Evolutionary conservation across 2,329 filamentous ascomycete genomes (phyloP).

Genomic region (Hortaea werneckii): DNA sequence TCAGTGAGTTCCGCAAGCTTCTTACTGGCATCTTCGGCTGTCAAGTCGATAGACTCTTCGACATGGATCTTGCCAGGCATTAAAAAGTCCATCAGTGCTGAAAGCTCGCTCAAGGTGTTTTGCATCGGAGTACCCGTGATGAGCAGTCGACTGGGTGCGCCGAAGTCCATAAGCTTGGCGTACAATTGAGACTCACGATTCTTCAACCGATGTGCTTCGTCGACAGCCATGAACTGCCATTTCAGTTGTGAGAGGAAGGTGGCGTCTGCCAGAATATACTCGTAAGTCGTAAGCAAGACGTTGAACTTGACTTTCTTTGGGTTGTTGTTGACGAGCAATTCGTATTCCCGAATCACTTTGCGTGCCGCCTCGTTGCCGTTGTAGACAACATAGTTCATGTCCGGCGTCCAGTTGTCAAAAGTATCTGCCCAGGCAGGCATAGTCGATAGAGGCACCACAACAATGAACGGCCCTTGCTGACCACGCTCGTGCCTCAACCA

Average conservation of each 20-base stretch:
- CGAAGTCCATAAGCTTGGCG: slow-evolving; percentile 72
- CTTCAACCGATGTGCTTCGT: slow-evolving; percentile 94
- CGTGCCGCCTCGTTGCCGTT: slow-evolving; percentile 81
- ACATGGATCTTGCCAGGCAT: slow-evolving; percentile 91
- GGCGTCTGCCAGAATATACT: slow-evolving; percentile 83
- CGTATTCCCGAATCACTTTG: slow-evolving; percentile 78
- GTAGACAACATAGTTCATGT: slow-evolving; percentile 95
- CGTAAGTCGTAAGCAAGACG: slow-evolving; percentile 93
- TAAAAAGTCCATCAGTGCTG: slow-evolving; percentile 87
- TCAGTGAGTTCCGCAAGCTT: slow-evolving; percentile 80
- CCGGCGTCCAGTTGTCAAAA: slow-evolving; percentile 91
- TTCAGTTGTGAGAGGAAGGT: slow-evolving; percentile 81
- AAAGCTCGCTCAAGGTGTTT: slow-evolving; percentile 87
- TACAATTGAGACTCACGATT: slow-evolving; percentile 94
- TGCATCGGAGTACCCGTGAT: slow-evolving; percentile 97
- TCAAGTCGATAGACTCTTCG: slow-evolving; percentile 80
- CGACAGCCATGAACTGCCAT: slow-evolving; percentile 94
- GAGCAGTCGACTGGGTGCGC: slow-evolving; percentile 74
- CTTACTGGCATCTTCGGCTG: slow-evolving; percentile 66
- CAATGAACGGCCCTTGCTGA: slow-evolving; percentile 90
- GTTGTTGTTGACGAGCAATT: slow-evolving; percentile 78
- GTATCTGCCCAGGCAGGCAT: slow-evolving; percentile 98
- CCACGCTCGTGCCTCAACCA: slow-evolving; percentile 85
- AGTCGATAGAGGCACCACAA: slow-evolving; percentile 93
- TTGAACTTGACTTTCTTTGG: slow-evolving; percentile 89